A percentile compares a stretch with the other conserved stretches of the same genome.
phyloP scores from a whole-genome alignment of 129 eudicot species.

The Erigeron canadensis region DNA sequence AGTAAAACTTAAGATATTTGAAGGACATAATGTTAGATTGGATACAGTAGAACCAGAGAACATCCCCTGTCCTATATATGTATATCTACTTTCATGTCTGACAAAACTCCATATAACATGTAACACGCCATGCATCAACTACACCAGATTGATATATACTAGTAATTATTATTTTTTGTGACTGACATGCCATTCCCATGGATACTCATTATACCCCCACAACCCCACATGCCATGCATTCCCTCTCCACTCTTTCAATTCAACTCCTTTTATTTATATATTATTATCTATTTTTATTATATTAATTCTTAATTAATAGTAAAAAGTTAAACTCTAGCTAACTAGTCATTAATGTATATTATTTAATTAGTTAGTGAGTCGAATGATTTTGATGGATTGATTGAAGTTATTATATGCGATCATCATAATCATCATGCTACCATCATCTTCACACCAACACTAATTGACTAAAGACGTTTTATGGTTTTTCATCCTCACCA shows the following conservation, averaged over 20 bases:
- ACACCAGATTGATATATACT: conserved; percentile 17
- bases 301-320: not conserved
- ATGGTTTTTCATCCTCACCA: not conserved
- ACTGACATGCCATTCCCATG: conserved; percentile 27
- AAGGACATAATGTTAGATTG: conserved; percentile 15
- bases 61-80: conserved; percentile 15
- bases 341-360: no score
- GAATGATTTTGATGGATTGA: not conserved
- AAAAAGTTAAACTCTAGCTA: conserved; percentile 5
- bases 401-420: conserved; percentile 7
- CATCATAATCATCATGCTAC: conserved; percentile 16
- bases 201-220: conserved; percentile 22
- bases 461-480: not conserved
- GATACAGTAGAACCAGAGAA: conserved; percentile 13
- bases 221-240: conserved; percentile 35
- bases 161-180: conserved; percentile 19
- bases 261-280: not conserved
- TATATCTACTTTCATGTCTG: conserved; percentile 32
- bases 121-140: conserved; percentile 27
- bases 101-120: conserved; percentile 32
- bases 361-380: not conserved
- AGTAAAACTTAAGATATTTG: not conserved
- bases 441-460: conserved; percentile 14
- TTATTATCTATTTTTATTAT: not conserved
- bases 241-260: conserved; percentile 6